Evolutionary conservation across 1,284 basidiomycete species (phyloP).

Genomic region (Puccinia brachypodii): DNA sequence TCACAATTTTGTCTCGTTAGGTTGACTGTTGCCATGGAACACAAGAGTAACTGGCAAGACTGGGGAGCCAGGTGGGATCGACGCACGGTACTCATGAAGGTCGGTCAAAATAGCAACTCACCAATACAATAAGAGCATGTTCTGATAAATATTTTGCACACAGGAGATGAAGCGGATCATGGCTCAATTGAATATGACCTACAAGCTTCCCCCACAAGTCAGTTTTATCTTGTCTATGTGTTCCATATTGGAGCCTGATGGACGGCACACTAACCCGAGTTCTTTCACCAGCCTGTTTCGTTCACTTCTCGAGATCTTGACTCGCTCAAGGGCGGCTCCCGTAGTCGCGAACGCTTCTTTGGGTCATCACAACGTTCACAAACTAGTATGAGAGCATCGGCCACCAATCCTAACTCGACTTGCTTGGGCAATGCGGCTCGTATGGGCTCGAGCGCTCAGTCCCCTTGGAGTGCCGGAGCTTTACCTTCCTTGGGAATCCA

Average conservation of each 20-base stretch:
- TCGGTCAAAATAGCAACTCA: background rate
- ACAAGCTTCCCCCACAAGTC: slow-evolving; percentile 67
- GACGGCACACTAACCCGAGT: background rate
- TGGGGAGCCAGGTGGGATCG: slow-evolving; percentile 70
- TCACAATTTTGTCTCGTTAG: slow-evolving; percentile 52
- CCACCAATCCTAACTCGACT: slow-evolving; percentile 3
- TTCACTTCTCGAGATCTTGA: background rate
- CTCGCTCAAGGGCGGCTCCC: background rate
- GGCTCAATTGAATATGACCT: slow-evolving; percentile 71
- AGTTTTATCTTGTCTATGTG: background rate
- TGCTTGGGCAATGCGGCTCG: slow-evolving; percentile 9
- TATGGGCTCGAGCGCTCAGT: background rate
- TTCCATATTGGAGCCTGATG: background rate
- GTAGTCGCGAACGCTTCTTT: background rate
- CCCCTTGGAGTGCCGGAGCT: slow-evolving; percentile 1
- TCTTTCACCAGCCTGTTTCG: background rate
- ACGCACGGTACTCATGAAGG: slow-evolving; percentile 55
- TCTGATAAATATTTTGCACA: slow-evolving; percentile 62
- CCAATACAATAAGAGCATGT: slow-evolving; percentile 62
- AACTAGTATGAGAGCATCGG: background rate
- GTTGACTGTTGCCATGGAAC: slow-evolving; percentile 72
- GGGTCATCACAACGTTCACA: background rate
- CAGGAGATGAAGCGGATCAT: slow-evolving; percentile 68
- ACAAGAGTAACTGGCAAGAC: slow-evolving; percentile 80
- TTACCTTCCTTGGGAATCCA: background rate